Percentiles rank a stretch among this genome's conserved stretches.
phyloP scores from a whole-genome alignment of 805 yeast species.

The Starmerella bacillaris region DNA sequence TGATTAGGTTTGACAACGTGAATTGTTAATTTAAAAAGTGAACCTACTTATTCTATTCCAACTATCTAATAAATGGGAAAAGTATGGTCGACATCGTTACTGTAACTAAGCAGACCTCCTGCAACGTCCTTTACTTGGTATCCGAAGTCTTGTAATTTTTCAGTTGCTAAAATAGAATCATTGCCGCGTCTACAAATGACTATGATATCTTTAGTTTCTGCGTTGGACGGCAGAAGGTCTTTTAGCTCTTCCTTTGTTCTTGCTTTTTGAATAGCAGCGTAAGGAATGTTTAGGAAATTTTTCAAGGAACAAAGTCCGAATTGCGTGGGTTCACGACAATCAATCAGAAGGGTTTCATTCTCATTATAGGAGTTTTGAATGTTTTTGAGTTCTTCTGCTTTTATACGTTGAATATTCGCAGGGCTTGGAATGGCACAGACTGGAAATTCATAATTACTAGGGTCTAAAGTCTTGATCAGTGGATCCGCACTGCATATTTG shows the following conservation, averaged over 20 bases:
- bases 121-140: slow-evolving; percentile 44
- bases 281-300: slow-evolving; percentile 44
- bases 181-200: slow-evolving; percentile 79
- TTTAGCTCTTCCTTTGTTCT: slow-evolving; percentile 16
- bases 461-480: slow-evolving; percentile 32
- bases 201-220: slow-evolving; percentile 25
- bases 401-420: slow-evolving; percentile 32
- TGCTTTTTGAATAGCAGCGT: slow-evolving; percentile 29
- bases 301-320: slow-evolving; percentile 47
- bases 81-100: slow-evolving; percentile 36
- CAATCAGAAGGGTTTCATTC: slow-evolving; percentile 30
- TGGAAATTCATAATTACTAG: slow-evolving; percentile 43
- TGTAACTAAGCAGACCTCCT: slow-evolving; percentile 68
- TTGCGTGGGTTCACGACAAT: slow-evolving; percentile 70
- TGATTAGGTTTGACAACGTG: slow-evolving; percentile 26
- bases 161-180: slow-evolving; percentile 69
- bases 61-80: slow-evolving; percentile 43
- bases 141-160: slow-evolving; percentile 33
- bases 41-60: not conserved
- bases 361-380: slow-evolving; percentile 1
- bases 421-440: slow-evolving; percentile 21
- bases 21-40: slow-evolving; percentile 1
- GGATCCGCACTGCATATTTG: slow-evolving; percentile 43
- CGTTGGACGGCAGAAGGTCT: slow-evolving; percentile 6
- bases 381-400: not conserved